A percentile compares a stretch with the other conserved stretches of the same genome.
These are phyloP conservation scores for Schizochytrium sp. DNA, from an alignment of 108 stramenopile species.

Conservation along the genomic window DNA sequence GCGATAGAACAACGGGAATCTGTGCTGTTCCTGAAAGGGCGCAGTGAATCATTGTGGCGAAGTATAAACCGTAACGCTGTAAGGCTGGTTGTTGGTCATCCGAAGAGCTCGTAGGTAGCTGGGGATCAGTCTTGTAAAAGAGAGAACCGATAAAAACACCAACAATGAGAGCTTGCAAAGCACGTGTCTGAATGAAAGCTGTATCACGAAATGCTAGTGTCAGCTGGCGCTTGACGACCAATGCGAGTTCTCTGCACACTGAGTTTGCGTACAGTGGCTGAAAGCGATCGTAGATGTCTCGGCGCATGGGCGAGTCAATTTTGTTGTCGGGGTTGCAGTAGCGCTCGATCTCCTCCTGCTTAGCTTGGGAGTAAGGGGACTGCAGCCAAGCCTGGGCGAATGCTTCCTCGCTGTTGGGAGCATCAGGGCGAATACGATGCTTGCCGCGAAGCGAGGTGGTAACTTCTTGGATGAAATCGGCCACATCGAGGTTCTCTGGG, in stretches of 20 bases:
- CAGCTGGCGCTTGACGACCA: constrained; percentile 20
- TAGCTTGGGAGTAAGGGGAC: background rate
- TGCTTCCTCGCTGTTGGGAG: background rate
- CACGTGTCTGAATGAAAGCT: background rate
- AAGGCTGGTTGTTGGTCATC: background rate
- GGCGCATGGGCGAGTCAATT: background rate
- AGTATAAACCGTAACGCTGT: background rate
- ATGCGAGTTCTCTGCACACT: background rate
- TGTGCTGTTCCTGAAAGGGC: constrained; percentile 8
- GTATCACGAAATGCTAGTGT: constrained; percentile 42
- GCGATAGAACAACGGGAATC: constrained; percentile 69
- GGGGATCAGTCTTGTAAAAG: constrained; percentile 14
- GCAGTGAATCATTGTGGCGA: background rate
- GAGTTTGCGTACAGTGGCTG: constrained; percentile 66
- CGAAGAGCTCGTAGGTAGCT: background rate
- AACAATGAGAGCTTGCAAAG: constrained; percentile 17
- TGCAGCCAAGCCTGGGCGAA: background rate
- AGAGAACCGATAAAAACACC: constrained; percentile 49
- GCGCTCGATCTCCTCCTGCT: background rate
- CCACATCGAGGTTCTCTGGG: constrained; percentile 83
- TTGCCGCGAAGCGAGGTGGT: constrained; percentile 22
- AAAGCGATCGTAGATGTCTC: constrained; percentile 50
- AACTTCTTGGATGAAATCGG: constrained; percentile 79
- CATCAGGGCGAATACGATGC: background rate
- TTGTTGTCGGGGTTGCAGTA: background rate